phyloP scores from a whole-genome alignment of 2,329 filamentous ascomycete genomes.

The Lasiodiplodia citricola region DNA sequence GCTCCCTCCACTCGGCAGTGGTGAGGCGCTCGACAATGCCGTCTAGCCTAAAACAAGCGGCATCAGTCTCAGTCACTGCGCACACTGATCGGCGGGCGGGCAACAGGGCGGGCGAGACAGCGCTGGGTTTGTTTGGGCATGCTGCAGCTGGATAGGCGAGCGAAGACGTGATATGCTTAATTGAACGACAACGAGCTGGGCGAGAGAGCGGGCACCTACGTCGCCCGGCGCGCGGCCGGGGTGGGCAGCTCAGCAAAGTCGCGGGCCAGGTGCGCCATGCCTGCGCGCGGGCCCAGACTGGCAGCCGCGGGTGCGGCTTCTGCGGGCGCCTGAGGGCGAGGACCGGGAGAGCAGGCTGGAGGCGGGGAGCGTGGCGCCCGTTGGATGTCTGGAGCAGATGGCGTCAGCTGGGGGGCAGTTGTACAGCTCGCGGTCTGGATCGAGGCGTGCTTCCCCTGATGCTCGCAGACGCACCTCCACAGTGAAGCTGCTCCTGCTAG shows the following conservation, averaged over 20 bases:
- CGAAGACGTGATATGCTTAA: conserved; percentile 22
- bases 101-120: conserved; percentile 6
- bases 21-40: conserved; percentile 36
- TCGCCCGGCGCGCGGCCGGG: conserved; percentile 23
- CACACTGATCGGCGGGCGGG: background rate
- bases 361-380: conserved; percentile 8
- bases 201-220: conserved; percentile 11
- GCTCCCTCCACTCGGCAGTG: conserved; percentile 39
- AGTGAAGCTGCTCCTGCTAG: conserved; percentile 8
- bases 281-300: conserved; percentile 13
- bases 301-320: background rate
- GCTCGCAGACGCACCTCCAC: conserved; percentile 13
- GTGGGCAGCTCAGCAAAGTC: conserved; percentile 20
- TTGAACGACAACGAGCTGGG: conserved; percentile 13
- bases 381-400: background rate
- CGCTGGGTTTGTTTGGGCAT: background rate
- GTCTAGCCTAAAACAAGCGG: conserved; percentile 32
- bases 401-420: background rate
- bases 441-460: conserved; percentile 16
- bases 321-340: background rate
- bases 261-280: conserved; percentile 25
- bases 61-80: background rate
- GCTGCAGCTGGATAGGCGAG: conserved; percentile 20
- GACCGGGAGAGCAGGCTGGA: background rate
- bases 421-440: conserved; percentile 18